Evolutionary conservation across 2,329 filamentous ascomycete species (phyloP), one percentile per base, ranked within the genome.

Genomic region (Pyrenophora teres): DNA sequence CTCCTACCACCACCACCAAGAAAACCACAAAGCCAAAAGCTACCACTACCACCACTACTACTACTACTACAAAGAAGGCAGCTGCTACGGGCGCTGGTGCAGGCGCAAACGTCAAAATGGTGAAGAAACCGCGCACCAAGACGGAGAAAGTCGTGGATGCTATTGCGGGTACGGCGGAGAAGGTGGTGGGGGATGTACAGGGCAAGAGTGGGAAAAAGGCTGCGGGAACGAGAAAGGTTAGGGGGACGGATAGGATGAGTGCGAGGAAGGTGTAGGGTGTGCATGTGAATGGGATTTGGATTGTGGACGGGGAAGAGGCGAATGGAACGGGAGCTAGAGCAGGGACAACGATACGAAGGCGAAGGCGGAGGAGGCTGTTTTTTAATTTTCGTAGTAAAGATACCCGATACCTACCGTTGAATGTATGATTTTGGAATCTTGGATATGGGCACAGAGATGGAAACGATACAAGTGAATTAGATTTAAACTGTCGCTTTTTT

Each of bases 121-220:
- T 62, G 2, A 63, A 65, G 49, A 67, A 63, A 50, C 55, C 57
- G 40, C 63, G 63, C 53, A 68, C 63, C 27, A 57, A 63, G 4
- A 59, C 59, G n/a, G 67, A 67, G 55, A 63, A 65, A 60, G 63
- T 51, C 2, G 59, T 61, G n/a, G 67, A 65, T 42, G 64, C 63
- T 52, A 60, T 66, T 16, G 63, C 60, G 2, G 65, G 62, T 2
- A 64, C 57, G 43, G 57, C 46, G 46, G 47, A 50, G 41, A 67
- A 69, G 58, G 51, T 58, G 2, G 52, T 56, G 16, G 68, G 56
- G 7, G 59, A 62, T 50, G 54, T 64, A 2, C 54, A 64, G 38
- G 64, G 57, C 2, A 65, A 65, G 59, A 62, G 63, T 0, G 68
- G 48, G 12, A 70, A 71, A 57, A 69, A 69, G 62, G 56, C 56